These are phyloP conservation scores for Huntiella bhutanensis DNA, from an alignment of 2,329 filamentous ascomycete genomes.

Conservation along the genomic window DNA sequence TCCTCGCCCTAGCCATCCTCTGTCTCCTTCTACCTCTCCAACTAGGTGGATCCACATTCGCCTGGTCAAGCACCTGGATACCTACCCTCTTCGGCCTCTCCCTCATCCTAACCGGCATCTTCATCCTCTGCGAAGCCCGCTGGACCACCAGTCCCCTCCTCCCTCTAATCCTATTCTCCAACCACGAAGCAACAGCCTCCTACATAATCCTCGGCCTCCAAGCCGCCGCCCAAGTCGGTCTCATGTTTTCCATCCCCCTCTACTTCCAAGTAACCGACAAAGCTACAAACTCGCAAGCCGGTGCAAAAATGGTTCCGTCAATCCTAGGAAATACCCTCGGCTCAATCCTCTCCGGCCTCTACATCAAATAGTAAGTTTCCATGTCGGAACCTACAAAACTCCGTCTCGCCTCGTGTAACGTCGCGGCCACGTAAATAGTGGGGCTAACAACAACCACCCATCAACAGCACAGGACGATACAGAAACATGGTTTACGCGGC, in stretches of 20 bases:
- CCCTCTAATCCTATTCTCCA: conserved; percentile 32
- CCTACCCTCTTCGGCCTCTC: conserved; percentile 23
- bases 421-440: too few relatives aligned
- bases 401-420: neutral
- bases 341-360: conserved; percentile 37
- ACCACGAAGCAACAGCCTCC: conserved; percentile 31
- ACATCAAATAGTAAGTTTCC: conserved; percentile 27
- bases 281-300: conserved; percentile 37
- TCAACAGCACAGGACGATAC: conserved; percentile 35
- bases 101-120: conserved; percentile 22
- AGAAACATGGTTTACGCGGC: conserved; percentile 34
- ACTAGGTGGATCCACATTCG: conserved; percentile 34
- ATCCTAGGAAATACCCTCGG: conserved; percentile 48
- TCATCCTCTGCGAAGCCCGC: conserved; percentile 28
- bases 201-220: conserved; percentile 35
- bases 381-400: neutral
- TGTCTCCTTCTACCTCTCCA: conserved; percentile 36
- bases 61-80: conserved; percentile 33
- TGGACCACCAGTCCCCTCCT: conserved; percentile 37
- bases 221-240: conserved; percentile 29
- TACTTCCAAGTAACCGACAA: conserved; percentile 48
- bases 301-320: conserved; percentile 44
- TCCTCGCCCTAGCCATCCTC: conserved; percentile 39
- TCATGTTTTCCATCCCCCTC: conserved; percentile 45
- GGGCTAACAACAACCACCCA: neutral